Evolutionary conservation across 345 rosid genomes (phyloP).

Genomic region (Pseudoturritis turrita): DNA sequence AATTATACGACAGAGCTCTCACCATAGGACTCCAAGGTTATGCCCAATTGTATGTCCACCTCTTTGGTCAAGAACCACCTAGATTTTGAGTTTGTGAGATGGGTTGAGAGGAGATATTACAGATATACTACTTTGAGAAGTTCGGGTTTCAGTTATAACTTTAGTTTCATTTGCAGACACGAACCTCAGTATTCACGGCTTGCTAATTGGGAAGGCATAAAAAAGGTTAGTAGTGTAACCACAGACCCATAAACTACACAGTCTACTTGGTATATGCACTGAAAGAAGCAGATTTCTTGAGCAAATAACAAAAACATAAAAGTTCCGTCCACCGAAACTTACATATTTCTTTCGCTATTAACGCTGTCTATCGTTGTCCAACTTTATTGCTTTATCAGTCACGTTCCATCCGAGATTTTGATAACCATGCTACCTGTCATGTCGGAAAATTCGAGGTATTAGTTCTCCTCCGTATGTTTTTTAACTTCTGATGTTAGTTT

Average conservation of each 20-base stretch:
- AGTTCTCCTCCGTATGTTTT: not conserved
- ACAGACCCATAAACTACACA: not conserved
- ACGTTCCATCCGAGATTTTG: conserved; percentile 79
- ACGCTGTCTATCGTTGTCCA: conserved; percentile 7
- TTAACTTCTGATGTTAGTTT: not conserved
- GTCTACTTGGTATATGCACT: not conserved
- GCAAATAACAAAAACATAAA: not conserved
- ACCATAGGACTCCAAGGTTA: conserved; percentile 87
- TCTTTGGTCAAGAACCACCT: conserved; percentile 10
- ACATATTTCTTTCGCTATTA: not conserved
- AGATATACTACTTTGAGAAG: not conserved
- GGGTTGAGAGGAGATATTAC: not conserved
- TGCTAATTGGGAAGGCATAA: conserved; percentile 95
- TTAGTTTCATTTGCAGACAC: conserved; percentile 51
- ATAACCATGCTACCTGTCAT: conserved; percentile 74
- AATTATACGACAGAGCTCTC: conserved; percentile 76
- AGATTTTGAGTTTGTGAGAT: conserved; percentile 12
- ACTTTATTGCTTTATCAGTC: conserved; percentile 44
- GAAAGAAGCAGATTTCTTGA: not conserved
- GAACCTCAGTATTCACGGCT: conserved; percentile 82
- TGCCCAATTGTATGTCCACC: conserved; percentile 62
- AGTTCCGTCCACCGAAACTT: not conserved
- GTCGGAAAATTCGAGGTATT: conserved; percentile 86
- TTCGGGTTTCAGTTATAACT: conserved; percentile 16
- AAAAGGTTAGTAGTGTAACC: conserved; percentile 47